Conservation (phyloP, 768 basidiomycete species). For the Rhodotorula graminis region DNA sequence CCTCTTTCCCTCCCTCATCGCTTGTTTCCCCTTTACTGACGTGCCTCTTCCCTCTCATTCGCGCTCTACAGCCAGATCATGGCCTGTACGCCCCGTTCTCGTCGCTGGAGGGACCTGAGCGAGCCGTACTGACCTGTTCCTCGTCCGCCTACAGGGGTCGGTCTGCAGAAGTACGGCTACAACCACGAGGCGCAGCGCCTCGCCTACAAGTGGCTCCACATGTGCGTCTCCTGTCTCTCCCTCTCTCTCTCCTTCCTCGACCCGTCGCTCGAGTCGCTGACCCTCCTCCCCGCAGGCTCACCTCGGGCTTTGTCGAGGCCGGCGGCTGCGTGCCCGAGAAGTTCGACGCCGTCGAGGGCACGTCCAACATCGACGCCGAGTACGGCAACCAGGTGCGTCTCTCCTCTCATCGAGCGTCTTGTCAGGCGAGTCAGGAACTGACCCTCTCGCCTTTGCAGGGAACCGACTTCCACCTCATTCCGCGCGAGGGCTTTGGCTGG, state of each 20-base stretch:
- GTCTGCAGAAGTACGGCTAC: constrained; percentile 91
- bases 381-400: constrained; percentile 69
- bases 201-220: constrained; percentile 95
- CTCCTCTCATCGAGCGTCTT: no score
- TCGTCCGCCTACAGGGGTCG: constrained; percentile 60
- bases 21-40: constrained; percentile 36
- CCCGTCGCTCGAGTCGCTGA: constrained; percentile 7
- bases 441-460: constrained; percentile 50
- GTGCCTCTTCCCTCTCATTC: neutral
- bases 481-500: constrained; percentile 97
- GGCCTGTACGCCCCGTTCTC: constrained; percentile 52
- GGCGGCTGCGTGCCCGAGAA: constrained; percentile 98
- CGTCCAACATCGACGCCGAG: constrained; percentile 93
- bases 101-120: no score
- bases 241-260: no score
- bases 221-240: constrained; percentile 57
- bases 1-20: neutral
- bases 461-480: constrained; percentile 95
- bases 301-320: constrained; percentile 88
- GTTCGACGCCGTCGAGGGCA: constrained; percentile 94
- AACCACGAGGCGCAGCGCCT: constrained; percentile 86
- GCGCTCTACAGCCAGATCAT: constrained; percentile 65
- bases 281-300: constrained; percentile 60
- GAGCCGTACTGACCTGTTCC: neutral
- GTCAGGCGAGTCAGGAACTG: no score